Evolutionary conservation across 495 filamentous ascomycete genomes (phyloP).

Genomic region (Aspergillus sclerotiicarbonarius): DNA sequence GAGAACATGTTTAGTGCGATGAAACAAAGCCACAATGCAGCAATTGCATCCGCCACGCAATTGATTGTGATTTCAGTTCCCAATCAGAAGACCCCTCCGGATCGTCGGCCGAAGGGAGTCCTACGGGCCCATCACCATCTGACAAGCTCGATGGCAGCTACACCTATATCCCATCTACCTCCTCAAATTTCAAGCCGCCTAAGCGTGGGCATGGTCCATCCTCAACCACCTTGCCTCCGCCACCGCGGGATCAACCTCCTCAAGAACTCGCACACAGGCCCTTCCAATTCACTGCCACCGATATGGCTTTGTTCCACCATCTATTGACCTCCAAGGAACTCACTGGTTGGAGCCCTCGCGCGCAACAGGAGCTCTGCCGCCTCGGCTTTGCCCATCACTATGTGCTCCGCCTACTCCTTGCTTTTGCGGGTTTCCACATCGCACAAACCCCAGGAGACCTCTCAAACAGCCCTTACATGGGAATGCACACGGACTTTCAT

Average conservation of each 20-base stretch:
- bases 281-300: slow-evolving; percentile 16
- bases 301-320: slow-evolving; percentile 18
- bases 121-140: not conserved
- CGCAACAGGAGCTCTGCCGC: slow-evolving; percentile 5
- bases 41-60: slow-evolving; percentile 14
- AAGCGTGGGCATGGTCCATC: not conserved
- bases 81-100: not conserved
- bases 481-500: not conserved
- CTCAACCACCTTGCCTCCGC: not conserved
- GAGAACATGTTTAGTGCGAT: slow-evolving; percentile 9
- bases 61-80: slow-evolving; percentile 12
- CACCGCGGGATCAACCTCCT: not conserved
- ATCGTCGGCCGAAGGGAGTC: not conserved
- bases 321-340: slow-evolving; percentile 11
- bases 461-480: not conserved
- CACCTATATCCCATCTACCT: slow-evolving; percentile 6
- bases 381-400: slow-evolving; percentile 14
- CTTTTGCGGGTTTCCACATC: slow-evolving; percentile 14
- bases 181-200: slow-evolving; percentile 8
- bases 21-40: slow-evolving; percentile 12
- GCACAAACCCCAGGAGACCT: not conserved
- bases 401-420: slow-evolving; percentile 13
- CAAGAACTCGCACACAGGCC: not conserved
- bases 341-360: not conserved
- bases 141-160: not conserved